A percentile compares a stretch with the other conserved stretches of the same genome.
Conservation (phyloP, 2,329 filamentous ascomycete genomes). For the Fusarium tupiense region DNA sequence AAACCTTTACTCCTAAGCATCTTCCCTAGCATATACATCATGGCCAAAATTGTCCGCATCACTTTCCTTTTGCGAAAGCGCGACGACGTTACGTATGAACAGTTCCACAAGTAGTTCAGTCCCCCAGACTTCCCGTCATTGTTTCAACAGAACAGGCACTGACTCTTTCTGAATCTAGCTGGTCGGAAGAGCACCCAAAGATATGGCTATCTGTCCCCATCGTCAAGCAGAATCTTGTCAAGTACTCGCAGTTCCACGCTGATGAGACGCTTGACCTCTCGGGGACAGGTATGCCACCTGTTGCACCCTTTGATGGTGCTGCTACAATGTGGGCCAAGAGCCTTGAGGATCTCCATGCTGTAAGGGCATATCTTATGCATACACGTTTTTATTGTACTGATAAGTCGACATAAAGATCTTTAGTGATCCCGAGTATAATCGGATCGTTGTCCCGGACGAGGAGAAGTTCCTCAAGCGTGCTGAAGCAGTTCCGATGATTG, state of each 20-base stretch:
- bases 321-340: background rate
- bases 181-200: background rate
- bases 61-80: background rate
- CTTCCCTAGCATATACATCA: background rate
- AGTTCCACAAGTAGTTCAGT: background rate
- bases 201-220: background rate
- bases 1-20: too few species aligned
- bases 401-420: accelerated
- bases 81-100: background rate
- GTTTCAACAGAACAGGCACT: background rate
- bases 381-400: accelerated
- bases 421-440: background rate
- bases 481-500: background rate
- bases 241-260: background rate
- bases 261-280: background rate
- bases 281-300: background rate
- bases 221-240: background rate
- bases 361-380: accelerated
- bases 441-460: background rate
- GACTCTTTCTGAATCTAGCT: accelerated
- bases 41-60: background rate
- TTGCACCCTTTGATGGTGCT: background rate
- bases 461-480: background rate
- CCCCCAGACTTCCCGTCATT: background rate
- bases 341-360: background rate